These are phyloP conservation scores for Solanum sejunctum DNA, from an alignment of 257 asterid genomes.

Conservation along the genomic window DNA sequence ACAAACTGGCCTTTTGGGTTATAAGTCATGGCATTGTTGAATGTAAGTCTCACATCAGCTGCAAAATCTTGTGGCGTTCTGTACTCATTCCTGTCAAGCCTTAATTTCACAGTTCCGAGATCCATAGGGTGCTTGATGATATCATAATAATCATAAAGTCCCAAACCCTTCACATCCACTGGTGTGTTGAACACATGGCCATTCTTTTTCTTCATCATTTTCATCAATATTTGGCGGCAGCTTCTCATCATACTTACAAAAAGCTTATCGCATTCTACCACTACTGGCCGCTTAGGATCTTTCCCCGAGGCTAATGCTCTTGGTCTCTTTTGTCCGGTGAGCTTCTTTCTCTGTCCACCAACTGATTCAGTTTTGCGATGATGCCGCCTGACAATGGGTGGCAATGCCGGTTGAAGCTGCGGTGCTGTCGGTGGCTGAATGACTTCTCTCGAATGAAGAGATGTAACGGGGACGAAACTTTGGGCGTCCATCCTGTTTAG, in stretches of 20 bases:
- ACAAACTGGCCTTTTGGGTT: conserved; percentile 14
- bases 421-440: neutral
- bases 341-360: neutral
- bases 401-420: neutral
- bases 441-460: neutral
- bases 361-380: neutral
- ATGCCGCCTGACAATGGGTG: neutral
- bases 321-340: conserved; percentile 5
- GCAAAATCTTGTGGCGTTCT: conserved; percentile 15
- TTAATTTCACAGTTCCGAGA: conserved; percentile 20
- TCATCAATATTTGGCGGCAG: conserved; percentile 12
- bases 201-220: conserved; percentile 6
- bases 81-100: conserved; percentile 4
- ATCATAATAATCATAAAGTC: conserved; percentile 13
- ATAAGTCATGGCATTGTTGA: conserved; percentile 19
- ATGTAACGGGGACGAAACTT: neutral
- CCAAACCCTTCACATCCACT: conserved; percentile 8
- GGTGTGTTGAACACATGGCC: conserved; percentile 12
- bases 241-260: conserved; percentile 2
- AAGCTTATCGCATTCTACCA: neutral
- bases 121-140: conserved; percentile 27
- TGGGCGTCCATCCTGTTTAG: conserved; percentile 2
- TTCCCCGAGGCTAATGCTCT: neutral
- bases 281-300: neutral
- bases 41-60: conserved; percentile 25